Evolutionary conservation across 2,329 filamentous ascomycete species (phyloP).

Genomic region (Sclerotinia sclerotiorum): DNA sequence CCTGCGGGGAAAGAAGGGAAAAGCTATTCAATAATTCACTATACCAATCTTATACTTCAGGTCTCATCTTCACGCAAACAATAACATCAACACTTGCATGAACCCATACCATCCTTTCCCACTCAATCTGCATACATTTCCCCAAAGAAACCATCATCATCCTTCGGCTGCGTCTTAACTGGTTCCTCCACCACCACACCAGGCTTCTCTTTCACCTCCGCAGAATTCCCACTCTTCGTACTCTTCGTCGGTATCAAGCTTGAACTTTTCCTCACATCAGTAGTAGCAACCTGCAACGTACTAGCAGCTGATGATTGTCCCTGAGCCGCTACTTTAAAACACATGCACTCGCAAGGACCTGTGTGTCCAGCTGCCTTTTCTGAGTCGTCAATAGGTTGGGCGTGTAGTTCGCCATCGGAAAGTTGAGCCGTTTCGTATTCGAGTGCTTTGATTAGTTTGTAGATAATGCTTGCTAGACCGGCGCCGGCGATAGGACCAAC

Average conservation of each 20-base stretch:
- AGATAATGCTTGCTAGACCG: slow-evolving; percentile 50
- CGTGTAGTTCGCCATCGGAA: not conserved
- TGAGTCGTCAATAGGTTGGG: not conserved
- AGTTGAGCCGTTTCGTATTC: slow-evolving; percentile 48
- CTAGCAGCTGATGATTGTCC: not conserved
- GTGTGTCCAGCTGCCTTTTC: slow-evolving; percentile 22
- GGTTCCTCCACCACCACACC: not conserved
- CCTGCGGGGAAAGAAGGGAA: no score
- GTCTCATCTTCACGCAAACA: not conserved
- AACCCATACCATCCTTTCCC: not conserved
- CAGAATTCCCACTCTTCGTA: slow-evolving; percentile 11
- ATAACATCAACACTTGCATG: not conserved
- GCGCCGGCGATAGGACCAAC: slow-evolving; percentile 53
- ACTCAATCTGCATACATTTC: slow-evolving; percentile 22
- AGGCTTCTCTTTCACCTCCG: not conserved
- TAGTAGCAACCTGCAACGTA: not conserved
- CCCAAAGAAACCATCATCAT: slow-evolving; percentile 19
- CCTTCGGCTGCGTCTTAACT: not conserved
- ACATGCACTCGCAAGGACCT: slow-evolving; percentile 21
- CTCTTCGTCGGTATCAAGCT: slow-evolving; percentile 14
- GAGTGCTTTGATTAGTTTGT: slow-evolving; percentile 51
- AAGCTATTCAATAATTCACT: slow-evolving; percentile 13
- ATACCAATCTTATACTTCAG: not conserved
- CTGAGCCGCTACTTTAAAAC: slow-evolving; percentile 17
- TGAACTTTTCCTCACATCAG: slow-evolving; percentile 3